These are phyloP conservation scores for Vicia villosa DNA, from an alignment of 306 rosid species.

Conservation along the genomic window DNA sequence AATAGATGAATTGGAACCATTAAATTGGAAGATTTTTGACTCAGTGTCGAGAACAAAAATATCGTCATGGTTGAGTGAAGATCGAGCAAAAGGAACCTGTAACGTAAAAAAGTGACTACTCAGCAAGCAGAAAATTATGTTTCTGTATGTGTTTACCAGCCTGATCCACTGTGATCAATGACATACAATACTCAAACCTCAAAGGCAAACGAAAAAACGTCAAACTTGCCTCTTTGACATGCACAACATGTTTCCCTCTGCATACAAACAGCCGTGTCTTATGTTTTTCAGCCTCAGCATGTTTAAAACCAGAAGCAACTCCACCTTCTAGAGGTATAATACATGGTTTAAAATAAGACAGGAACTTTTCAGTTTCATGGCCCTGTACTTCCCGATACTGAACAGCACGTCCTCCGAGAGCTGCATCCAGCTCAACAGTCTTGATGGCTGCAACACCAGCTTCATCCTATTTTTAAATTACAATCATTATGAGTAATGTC, in stretches of 20 bases:
- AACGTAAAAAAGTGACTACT: slow-evolving; percentile 40
- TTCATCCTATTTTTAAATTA: slow-evolving; percentile 73
- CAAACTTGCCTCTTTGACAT: slow-evolving; percentile 93
- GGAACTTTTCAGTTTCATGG: slow-evolving; percentile 88
- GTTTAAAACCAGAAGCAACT: slow-evolving; percentile 85
- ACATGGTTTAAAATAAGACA: slow-evolving; percentile 92
- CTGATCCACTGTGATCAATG: slow-evolving; percentile 14
- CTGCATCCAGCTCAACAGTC: slow-evolving; percentile 95
- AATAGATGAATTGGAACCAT: slow-evolving; percentile 89
- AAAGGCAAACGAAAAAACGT: slow-evolving; percentile 31
- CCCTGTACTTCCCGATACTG: slow-evolving; percentile 98
- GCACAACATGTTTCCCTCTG: slow-evolving; percentile 94
- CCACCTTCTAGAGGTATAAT: slow-evolving; percentile 99
- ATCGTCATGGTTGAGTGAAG: slow-evolving; percentile 93
- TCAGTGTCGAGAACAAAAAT: slow-evolving; percentile 88
- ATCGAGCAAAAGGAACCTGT: slow-evolving; percentile 85
- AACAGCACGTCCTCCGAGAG: slow-evolving; percentile 99
- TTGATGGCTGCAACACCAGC: slow-evolving; percentile 94
- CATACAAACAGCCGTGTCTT: slow-evolving; percentile 72
- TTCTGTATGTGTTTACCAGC: background rate
- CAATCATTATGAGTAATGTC: slow-evolving; percentile 23
- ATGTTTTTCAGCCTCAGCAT: slow-evolving; percentile 85
- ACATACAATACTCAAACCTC: slow-evolving; percentile 38
- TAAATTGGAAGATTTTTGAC: slow-evolving; percentile 92
- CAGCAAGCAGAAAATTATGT: slow-evolving; percentile 35